Evolutionary conservation across 2,329 filamentous ascomycete genomes (phyloP), one percentile per base, ranked within the genome.

Genomic region (Diaporthe capsici): DNA sequence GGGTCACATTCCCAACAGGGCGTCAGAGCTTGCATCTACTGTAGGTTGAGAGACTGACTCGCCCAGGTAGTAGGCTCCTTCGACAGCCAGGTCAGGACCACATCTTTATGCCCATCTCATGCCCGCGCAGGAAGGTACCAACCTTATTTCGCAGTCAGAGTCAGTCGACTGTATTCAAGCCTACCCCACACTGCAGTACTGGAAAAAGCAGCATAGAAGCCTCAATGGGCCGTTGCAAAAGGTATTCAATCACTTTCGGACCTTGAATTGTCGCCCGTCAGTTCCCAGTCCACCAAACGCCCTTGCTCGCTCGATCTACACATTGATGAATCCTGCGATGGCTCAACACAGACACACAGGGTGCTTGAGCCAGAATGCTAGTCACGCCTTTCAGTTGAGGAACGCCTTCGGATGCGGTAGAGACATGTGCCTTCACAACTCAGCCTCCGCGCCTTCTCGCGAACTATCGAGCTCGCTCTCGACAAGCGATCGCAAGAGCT

Each of bases 401-500:
- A 63, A 44, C 25, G 22, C 57, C 57, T 63, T 39, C n/a, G 31
- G n/a, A 72, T 63, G 57, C 71, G 22, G 57, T 42, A 55, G 5
- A 53, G 25, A 47, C 25, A 55, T 55, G 61, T 1, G 22, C 22
- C 58, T 34, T 65, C 58, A 73, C 28, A 65, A 28, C n/a, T 55
- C 65, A 7, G 42, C 17, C 53, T 61, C 65, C 8, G 47, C 55
- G 28, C 22, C 25, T 58, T 39, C 31, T 34, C 37, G n/a, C 77
- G 77, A 78, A 47, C 73, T 76, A 22, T 67, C 76, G 72, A 84
- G 67, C 80, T 89, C 87, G 79, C 87, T 88, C 83, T 91, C 89
- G 37, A 87, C 89, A 75, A 93, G 85, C 10, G 90, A 87, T 77
- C 89, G 84, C 74, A 93, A 88, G 76, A 93, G 81, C 79, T 89